Conservation (phyloP, 1,139 yeast species). For the Protomyces lactucae-debilis region DNA sequence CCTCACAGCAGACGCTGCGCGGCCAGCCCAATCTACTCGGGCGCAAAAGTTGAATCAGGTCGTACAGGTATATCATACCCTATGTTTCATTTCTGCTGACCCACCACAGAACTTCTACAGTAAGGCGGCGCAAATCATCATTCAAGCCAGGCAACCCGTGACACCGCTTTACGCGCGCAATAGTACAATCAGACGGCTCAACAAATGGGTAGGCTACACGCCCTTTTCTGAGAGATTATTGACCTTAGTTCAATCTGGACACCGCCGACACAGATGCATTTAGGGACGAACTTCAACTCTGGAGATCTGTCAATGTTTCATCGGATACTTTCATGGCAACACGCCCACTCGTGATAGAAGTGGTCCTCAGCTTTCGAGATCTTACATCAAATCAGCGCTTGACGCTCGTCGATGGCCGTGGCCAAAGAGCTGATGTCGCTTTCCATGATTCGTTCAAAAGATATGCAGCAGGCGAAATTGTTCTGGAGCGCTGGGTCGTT, state of each 20-base stretch:
- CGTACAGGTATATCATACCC: slow-evolving; percentile 38
- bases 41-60: slow-evolving; percentile 41
- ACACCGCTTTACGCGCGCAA: slow-evolving; percentile 30
- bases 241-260: slow-evolving; percentile 57
- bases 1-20: neutral
- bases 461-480: slow-evolving; percentile 64
- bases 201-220: slow-evolving; percentile 12
- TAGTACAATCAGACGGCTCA: slow-evolving; percentile 5
- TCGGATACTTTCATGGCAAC: slow-evolving; percentile 25
- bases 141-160: slow-evolving; percentile 41
- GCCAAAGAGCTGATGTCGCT: slow-evolving; percentile 50
- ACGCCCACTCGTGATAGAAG: slow-evolving; percentile 62
- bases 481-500: slow-evolving; percentile 85
- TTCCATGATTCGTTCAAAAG: slow-evolving; percentile 42
- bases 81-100: neutral
- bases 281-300: slow-evolving; percentile 55
- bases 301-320: slow-evolving; percentile 47
- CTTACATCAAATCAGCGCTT: slow-evolving; percentile 59
- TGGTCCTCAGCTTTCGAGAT: slow-evolving; percentile 66
- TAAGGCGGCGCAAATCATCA: slow-evolving; percentile 62
- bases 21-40: neutral
- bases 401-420: slow-evolving; percentile 51
- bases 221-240: neutral
- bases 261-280: slow-evolving; percentile 47
- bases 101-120: slow-evolving; percentile 55